Percentiles rank a stretch among this genome's conserved stretches.
Conservation (phyloP, 1,284 basidiomycete species). For the Singerocomus rubriflavus region DNA sequence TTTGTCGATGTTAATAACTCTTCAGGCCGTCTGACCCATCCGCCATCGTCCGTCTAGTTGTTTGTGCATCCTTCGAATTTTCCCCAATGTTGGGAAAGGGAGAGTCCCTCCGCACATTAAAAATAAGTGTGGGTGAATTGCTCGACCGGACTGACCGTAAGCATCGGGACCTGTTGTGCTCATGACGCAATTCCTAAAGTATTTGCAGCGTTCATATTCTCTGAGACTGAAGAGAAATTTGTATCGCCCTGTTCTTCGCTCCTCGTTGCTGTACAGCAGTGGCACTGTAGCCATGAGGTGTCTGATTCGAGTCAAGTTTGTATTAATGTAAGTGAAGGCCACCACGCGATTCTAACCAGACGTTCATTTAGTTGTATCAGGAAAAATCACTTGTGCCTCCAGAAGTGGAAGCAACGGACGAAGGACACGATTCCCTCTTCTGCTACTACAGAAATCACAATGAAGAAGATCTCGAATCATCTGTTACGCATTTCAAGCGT, state of each 20-base stretch:
- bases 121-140: not conserved
- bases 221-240: not conserved
- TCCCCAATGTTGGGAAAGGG: constrained; percentile 13
- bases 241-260: not conserved
- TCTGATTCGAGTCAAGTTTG: no score
- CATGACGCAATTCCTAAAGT: not conserved
- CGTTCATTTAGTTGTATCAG: not conserved
- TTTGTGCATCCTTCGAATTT: constrained; percentile 17
- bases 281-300: not conserved
- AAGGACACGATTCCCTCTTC: constrained; percentile 1
- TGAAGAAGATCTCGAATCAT: constrained; percentile 1
- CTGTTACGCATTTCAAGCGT: constrained; percentile 6
- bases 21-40: constrained; percentile 6
- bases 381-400: not conserved
- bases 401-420: not conserved
- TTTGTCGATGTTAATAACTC: not conserved
- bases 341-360: no score
- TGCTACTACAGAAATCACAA: not conserved
- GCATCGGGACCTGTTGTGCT: not conserved
- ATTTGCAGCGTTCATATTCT: not conserved
- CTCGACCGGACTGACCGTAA: not conserved
- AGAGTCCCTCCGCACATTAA: constrained; percentile 1
- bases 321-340: not conserved
- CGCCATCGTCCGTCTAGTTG: not conserved
- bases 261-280: not conserved